These are phyloP conservation scores for Populus ilicifolia DNA, from an alignment of 345 rosid species.

Conservation along the genomic window DNA sequence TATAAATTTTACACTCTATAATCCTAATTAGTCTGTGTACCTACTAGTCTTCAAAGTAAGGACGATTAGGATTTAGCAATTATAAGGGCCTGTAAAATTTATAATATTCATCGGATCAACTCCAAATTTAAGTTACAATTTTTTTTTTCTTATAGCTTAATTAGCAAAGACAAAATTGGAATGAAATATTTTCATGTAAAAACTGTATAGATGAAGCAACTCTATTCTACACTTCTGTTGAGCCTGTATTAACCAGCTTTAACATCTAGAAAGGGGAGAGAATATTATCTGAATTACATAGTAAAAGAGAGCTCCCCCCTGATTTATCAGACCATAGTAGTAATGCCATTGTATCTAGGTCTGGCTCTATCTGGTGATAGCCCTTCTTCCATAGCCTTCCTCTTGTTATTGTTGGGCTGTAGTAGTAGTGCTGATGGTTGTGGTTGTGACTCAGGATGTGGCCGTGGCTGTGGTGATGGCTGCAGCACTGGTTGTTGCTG, in stretches of 20 bases:
- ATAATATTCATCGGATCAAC: neutral
- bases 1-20: no score
- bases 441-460: neutral
- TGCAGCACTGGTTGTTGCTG: neutral
- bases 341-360: conserved; percentile 41
- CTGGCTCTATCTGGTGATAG: conserved; percentile 49
- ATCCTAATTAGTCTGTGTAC: neutral
- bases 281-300: conserved; percentile 11
- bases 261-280: neutral
- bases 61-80: neutral
- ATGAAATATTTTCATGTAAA: conserved; percentile 3
- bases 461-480: no score
- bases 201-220: conserved; percentile 16
- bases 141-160: neutral
- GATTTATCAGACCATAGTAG: conserved; percentile 30
- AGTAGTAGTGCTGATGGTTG: conserved; percentile 1
- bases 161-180: conserved; percentile 12
- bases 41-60: no score
- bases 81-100: neutral
- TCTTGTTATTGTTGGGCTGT: conserved; percentile 37
- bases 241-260: conserved; percentile 10
- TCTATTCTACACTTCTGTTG: conserved; percentile 24
- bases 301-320: neutral
- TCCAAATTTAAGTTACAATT: neutral
- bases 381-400: conserved; percentile 57